Evolutionary conservation across 148 eudicot genomes (phyloP).

Genomic region (Spergularia bocconei): DNA sequence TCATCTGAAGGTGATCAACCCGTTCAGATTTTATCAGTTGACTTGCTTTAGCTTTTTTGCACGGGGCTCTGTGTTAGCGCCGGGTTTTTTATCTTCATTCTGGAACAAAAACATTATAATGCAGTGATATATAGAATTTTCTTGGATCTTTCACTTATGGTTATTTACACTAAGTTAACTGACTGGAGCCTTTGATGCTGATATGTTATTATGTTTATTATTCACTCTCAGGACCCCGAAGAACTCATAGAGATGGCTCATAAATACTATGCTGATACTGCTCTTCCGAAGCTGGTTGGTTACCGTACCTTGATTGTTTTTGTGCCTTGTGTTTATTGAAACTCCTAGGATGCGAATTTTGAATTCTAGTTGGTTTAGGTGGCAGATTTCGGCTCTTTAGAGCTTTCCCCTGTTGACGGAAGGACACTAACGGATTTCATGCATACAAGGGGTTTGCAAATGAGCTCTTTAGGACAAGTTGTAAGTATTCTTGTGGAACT

Average conservation of each 20-base stretch:
- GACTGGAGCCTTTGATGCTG: constrained; percentile 8
- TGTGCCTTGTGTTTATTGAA: background rate
- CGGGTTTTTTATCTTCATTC: background rate
- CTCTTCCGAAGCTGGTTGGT: constrained; percentile 92
- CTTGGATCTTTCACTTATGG: background rate
- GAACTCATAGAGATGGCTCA: constrained; percentile 89
- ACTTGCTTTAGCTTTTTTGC: background rate
- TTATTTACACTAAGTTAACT: background rate
- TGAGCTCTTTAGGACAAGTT: constrained; percentile 87
- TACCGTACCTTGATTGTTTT: constrained; percentile 9
- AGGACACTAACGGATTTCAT: constrained; percentile 92
- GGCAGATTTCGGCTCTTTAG: constrained; percentile 94
- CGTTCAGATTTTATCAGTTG: background rate
- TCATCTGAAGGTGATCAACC: constrained; percentile 62
- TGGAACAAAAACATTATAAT: background rate
- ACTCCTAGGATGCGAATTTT: constrained; percentile 14
- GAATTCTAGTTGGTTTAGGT: constrained; percentile 48
- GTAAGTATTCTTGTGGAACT: constrained; percentile 34
- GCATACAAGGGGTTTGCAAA: constrained; percentile 92
- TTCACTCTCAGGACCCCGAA: constrained; percentile 62
- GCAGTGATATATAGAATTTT: background rate
- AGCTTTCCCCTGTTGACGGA: constrained; percentile 97
- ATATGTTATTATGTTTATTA: constrained; percentile 24
- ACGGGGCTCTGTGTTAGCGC: background rate
- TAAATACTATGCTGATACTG: constrained; percentile 75